A percentile compares a stretch with the other conserved stretches of the same genome.
Evolutionary conservation across 2,329 filamentous ascomycete genomes (phyloP).

Genomic region (Myriosclerotinia scirpicola): DNA sequence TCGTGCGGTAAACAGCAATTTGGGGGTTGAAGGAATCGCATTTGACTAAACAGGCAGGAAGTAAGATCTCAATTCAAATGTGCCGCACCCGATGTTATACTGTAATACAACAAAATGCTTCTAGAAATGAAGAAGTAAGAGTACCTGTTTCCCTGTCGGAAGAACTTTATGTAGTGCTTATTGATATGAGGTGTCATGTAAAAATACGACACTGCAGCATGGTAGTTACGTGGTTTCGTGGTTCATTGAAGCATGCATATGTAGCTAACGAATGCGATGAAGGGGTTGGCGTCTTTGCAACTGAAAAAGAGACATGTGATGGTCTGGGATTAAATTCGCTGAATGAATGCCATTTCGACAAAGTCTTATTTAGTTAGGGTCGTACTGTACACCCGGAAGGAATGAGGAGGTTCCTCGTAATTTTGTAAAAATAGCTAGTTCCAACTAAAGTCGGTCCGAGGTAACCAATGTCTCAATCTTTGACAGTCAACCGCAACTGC

Average conservation of each 20-base stretch:
- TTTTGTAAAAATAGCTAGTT: conserved; percentile 15
- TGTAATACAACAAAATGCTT: conserved; percentile 4
- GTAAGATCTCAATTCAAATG: conserved; percentile 19
- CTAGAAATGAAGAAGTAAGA: conserved; percentile 12
- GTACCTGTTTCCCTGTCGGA: neutral
- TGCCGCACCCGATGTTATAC: conserved; percentile 19
- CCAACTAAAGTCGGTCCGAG: conserved; percentile 21
- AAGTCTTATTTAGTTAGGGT: neutral
- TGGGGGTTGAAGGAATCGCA: conserved; percentile 3
- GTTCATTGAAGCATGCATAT: conserved; percentile 5
- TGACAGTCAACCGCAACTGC: neutral
- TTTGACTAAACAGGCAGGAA: neutral
- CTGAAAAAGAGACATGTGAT: conserved; percentile 14
- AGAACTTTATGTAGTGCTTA: conserved; percentile 19
- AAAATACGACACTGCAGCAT: conserved; percentile 24
- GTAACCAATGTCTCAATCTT: conserved; percentile 18
- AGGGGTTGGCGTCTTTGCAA: conserved; percentile 14
- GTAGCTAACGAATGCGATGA: neutral
- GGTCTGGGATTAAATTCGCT: neutral
- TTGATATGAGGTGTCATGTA: neutral
- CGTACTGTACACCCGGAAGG: conserved; percentile 16
- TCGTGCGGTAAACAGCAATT: conserved; percentile 8
- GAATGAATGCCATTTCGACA: neutral
- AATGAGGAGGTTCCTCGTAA: conserved; percentile 8
- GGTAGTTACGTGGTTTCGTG: conserved; percentile 21